Evolutionary conservation across 352 stramenopile genomes (phyloP), one percentile per base, ranked within the genome.

Genomic region (Phytophthora lateralis): DNA sequence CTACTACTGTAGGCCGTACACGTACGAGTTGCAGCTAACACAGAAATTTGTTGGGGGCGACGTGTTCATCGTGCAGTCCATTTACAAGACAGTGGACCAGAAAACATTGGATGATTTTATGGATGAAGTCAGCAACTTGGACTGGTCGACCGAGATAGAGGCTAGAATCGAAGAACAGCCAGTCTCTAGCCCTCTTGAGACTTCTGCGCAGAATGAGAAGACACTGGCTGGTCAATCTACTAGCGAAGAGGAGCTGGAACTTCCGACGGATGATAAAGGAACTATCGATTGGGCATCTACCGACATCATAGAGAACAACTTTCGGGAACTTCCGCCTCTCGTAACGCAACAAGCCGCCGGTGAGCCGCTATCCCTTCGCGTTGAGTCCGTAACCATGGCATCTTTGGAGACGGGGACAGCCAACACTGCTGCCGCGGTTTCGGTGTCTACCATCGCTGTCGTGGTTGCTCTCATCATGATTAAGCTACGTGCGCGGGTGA

Each of bases 1-100:
- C 48, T 79, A 81, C 53, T 65, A 69, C 44, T 83, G 71, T 38
- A 62, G 55, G 9, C 68, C 76, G 24, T 78, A 76, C 44, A 77
- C 65, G 44, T 83, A 76, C 62, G 75, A 83, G 52, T 15, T 83
- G 32, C 66, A 79, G 42, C 24, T 83, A 37, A 53, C 48, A 6
- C 71, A 81, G 49, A 80, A 77, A 49, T 58, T 32, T 0, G 18
- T 42, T 9, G 55, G 44, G 29, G 75, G 63, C 12, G 46, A 69
- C 27, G 51, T 69, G 11, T 83, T 69, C 62, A 59, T 56, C 10
- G 75, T 83, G 26, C 49, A 71, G 59, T 81, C 75, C 15, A 66
- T 83, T 39, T 75, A 70, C 65, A 78, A 77, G 53, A 55, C 48
- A 8, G 39, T 79, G 10, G 49, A 51, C 6, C 71, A 83, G 43